Evolutionary conservation across 2,329 filamentous ascomycete genomes (phyloP).

Genomic region (Verticillium nonalfalfae): DNA sequence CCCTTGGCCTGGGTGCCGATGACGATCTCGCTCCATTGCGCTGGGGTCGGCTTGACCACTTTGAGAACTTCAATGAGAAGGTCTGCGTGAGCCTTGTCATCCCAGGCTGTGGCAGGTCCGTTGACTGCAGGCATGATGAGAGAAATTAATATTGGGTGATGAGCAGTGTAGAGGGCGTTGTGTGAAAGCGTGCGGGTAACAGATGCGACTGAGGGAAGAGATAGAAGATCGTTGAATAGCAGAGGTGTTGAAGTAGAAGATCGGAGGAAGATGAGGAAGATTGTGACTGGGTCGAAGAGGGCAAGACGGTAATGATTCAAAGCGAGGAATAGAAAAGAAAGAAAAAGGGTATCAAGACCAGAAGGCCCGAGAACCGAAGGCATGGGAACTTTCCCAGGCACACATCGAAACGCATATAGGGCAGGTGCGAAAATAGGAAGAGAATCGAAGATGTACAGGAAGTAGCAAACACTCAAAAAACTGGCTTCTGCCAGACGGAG

Average conservation of each 20-base stretch:
- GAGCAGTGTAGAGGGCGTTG: neutral
- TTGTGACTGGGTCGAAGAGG: too few relatives aligned
- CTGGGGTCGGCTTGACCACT: slow-evolving; percentile 25
- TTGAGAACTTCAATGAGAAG: slow-evolving; percentile 30
- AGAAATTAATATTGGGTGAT: neutral
- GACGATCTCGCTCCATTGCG: slow-evolving; percentile 23
- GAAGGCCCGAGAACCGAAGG: too few relatives aligned
- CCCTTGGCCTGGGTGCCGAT: slow-evolving; percentile 24
- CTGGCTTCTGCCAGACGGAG: slow-evolving; percentile 1
- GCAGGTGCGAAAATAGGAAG: slow-evolving; percentile 5
- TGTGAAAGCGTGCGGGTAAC: too few relatives aligned
- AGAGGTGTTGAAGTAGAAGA: too few relatives aligned
- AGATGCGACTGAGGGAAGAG: too few relatives aligned
- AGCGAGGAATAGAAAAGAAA: slow-evolving; percentile 1
- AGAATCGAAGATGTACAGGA: slow-evolving; percentile 3
- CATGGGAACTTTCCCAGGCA: too few relatives aligned
- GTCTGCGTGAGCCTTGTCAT: slow-evolving; percentile 28
- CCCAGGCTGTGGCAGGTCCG: slow-evolving; percentile 17
- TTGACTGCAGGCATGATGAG: neutral
- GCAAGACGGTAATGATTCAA: neutral
- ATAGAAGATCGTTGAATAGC: too few relatives aligned
- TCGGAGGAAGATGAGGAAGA: too few relatives aligned
- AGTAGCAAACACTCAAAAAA: neutral
- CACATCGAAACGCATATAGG: too few relatives aligned
- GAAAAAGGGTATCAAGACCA: neutral